Evolutionary conservation across 116 monocot genomes (phyloP).

Genomic region (Phalaenopsis hybrid): DNA sequence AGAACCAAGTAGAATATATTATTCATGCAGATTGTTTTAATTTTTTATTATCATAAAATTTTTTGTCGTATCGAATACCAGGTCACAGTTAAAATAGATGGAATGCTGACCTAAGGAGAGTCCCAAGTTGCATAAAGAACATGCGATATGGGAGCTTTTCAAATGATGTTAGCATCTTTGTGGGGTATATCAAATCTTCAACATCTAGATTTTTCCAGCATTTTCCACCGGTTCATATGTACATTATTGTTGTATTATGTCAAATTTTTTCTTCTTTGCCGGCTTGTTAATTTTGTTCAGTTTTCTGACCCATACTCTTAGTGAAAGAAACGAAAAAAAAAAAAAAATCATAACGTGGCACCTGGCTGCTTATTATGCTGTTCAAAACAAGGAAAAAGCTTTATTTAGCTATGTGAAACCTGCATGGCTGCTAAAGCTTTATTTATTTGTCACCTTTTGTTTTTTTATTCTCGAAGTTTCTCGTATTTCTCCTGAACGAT

Average conservation of each 20-base stretch:
- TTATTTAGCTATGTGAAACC: too few species aligned
- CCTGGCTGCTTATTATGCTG: too few species aligned
- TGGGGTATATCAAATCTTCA: neutral
- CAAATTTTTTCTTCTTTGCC: neutral
- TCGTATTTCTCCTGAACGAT: too few species aligned
- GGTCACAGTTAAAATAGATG: constrained; percentile 1
- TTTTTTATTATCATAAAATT: neutral
- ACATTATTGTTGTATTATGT: constrained; percentile 3
- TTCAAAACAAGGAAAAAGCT: too few species aligned
- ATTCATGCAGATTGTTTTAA: neutral
- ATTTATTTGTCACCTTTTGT: too few species aligned
- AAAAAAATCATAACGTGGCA: too few species aligned
- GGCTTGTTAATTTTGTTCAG: neutral
- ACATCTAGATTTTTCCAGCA: neutral
- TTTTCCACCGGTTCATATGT: neutral
- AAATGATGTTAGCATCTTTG: neutral
- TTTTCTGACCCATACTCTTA: neutral
- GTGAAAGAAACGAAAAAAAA: too few species aligned
- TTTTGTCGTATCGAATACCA: neutral
- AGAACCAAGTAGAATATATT: neutral
- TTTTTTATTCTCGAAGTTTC: too few species aligned
- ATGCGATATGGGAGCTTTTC: neutral
- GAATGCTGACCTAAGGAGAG: neutral
- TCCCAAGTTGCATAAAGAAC: neutral
- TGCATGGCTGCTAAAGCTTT: too few species aligned